Conservation (phyloP, 2,329 filamentous ascomycete genomes). For the Trichoderma pleuroti region DNA sequence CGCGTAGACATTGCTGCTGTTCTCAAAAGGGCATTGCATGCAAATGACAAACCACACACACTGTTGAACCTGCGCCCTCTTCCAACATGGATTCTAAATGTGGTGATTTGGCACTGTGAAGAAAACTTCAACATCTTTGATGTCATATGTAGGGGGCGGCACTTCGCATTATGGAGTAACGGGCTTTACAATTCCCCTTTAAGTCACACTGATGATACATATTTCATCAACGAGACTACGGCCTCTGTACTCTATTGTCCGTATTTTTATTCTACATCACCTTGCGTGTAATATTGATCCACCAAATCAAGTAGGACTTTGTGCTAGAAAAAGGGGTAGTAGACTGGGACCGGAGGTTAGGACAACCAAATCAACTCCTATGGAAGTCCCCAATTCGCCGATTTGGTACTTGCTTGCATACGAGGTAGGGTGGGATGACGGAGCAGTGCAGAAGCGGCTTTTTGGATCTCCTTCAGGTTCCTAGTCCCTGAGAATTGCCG, state of each 20-base stretch:
- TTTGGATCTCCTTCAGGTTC: background rate
- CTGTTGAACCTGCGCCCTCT: background rate
- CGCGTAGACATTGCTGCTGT: too few species aligned
- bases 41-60: background rate
- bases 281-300: background rate
- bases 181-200: background rate
- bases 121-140: background rate
- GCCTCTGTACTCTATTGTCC: background rate
- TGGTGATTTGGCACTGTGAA: background rate
- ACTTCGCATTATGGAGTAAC: background rate
- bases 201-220: background rate
- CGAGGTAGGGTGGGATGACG: background rate
- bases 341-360: background rate
- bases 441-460: background rate
- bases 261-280: background rate
- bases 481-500: background rate
- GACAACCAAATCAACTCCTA: background rate
- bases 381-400: background rate
- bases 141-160: background rate
- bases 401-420: background rate
- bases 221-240: background rate
- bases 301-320: background rate
- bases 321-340: background rate
- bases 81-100: background rate
- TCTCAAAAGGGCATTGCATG: background rate